Evolutionary conservation across 2,329 filamentous ascomycete genomes (phyloP), one percentile per base, ranked within the genome.

Genomic region (Verticillium tricorpus): DNA sequence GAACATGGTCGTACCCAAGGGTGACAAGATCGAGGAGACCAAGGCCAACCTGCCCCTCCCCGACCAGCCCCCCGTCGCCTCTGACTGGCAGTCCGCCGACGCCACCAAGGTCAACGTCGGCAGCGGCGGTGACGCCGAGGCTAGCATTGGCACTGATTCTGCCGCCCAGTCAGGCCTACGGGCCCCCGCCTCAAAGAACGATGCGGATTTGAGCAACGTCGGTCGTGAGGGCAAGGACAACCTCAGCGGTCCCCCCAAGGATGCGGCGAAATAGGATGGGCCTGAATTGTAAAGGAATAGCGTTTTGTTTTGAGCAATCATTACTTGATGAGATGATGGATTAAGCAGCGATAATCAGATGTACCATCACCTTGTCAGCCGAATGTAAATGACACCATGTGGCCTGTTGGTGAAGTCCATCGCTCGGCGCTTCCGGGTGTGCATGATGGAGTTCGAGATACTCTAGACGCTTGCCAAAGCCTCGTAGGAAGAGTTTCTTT

Each of bases 81-180:
- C 89, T 5, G 91, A 95, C 80, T 93, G 87, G 83, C 87, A 93
- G 73, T 91, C 89, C 0, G 80, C 84, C 58, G 90, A 94, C 69
- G 82, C 82, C 35, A 78, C 84, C 65, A 91, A 78, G 61, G 87
- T 91, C 71, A 89, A 91, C 71, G 86, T 91, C 57, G 89, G 89
- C 65, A 85, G 87, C 39, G 89, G 89, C 22, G 45, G 45, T 22
- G 76, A 82, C 60, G 68, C 81, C 1, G 73, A 83, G 67, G 82
- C 78, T 59, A 80, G 83, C 64, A 76, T 87, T 56, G 84, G 85
- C 4, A 80, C 79, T 0, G 80, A 78, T 45, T 74, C 74, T 22
- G 79, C 74, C 2, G 76, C 82, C 14, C 75, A 80, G 39, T 75
- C 79, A 28, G 86, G 85, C 8, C 75, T 90, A 58, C 78, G 84